These are phyloP conservation scores for Debaryomyces castellii DNA, from an alignment of 805 yeast species.

Conservation along the genomic window DNA sequence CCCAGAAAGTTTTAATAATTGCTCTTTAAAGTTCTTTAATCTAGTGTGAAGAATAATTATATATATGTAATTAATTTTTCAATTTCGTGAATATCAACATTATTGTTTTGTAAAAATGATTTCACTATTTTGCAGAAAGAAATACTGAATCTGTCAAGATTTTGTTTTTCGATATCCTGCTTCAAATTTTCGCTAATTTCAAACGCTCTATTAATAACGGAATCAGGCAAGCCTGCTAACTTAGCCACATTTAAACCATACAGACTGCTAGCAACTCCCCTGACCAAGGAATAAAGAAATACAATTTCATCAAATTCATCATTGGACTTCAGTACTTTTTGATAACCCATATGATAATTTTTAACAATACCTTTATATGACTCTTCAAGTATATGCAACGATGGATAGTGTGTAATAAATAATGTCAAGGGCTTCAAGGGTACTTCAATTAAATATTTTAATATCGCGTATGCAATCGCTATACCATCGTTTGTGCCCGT, in stretches of 20 bases:
- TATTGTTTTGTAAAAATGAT: not conserved
- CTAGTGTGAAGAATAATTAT: not conserved
- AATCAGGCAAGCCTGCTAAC: constrained; percentile 59
- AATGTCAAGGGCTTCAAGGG: constrained; percentile 52
- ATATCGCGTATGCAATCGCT: constrained; percentile 73
- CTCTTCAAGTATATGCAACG: constrained; percentile 52
- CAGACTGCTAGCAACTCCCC: constrained; percentile 51
- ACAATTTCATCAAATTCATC: constrained; percentile 36
- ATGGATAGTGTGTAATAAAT: constrained; percentile 85
- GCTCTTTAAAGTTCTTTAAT: constrained; percentile 22
- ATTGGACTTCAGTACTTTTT: constrained; percentile 35
- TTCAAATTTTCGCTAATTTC: constrained; percentile 33
- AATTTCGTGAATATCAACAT: constrained; percentile 2
- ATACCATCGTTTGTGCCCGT: constrained; percentile 73
- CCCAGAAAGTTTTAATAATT: constrained; percentile 29
- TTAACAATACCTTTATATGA: constrained; percentile 40
- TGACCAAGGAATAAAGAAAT: constrained; percentile 36
- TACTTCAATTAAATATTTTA: constrained; percentile 52
- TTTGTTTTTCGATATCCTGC: constrained; percentile 16
- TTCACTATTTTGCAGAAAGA: constrained; percentile 3
- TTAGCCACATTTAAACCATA: constrained; percentile 87
- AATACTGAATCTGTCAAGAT: constrained; percentile 3
- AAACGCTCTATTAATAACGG: constrained; percentile 46
- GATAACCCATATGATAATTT: constrained; percentile 73
- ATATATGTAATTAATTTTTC: constrained; percentile 3